Evolutionary conservation across 495 filamentous ascomycete genomes (phyloP).

Genomic region (Penicillium pancosmium): DNA sequence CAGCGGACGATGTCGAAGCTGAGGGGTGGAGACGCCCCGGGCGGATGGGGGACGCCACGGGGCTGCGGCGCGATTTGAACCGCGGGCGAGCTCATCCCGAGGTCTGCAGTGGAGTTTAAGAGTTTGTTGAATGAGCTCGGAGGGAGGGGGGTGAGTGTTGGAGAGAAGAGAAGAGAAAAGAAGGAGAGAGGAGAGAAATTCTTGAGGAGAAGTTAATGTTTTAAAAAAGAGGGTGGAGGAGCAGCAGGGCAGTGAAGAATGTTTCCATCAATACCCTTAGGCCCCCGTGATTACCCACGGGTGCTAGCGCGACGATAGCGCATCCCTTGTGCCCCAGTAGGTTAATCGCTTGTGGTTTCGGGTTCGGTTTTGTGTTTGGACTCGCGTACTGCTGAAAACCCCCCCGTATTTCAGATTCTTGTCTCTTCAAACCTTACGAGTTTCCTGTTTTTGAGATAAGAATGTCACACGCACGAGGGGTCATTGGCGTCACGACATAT

Average conservation of each 20-base stretch:
- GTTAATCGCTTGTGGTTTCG: conserved; percentile 3
- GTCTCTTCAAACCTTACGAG: not conserved
- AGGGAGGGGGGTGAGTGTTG: not conserved
- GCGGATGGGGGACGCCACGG: conserved; percentile 10
- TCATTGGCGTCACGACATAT: conserved; percentile 6
- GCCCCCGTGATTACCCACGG: not conserved
- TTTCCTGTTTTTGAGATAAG: conserved; percentile 4
- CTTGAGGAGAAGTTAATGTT: not conserved
- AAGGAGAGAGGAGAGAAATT: conserved; percentile 1
- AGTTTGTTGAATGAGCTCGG: not conserved
- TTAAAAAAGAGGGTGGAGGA: not conserved
- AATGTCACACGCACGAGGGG: not conserved
- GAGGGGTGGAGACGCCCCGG: conserved; percentile 19
- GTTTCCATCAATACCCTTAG: not conserved
- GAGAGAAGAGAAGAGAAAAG: not conserved
- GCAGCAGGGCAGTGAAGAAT: conserved; percentile 6
- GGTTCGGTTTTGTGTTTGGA: not conserved
- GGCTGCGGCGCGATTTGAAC: conserved; percentile 35
- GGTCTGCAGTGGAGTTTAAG: conserved; percentile 5
- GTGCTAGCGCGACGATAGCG: not conserved
- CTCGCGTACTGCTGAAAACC: not conserved
- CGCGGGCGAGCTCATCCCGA: conserved; percentile 43
- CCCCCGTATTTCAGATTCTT: not conserved
- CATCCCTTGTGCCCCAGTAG: conserved; percentile 13
- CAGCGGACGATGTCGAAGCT: conserved; percentile 49